phyloP scores from a whole-genome alignment of 2,329 filamentous ascomycete genomes.

The Bipolaris gigantea region DNA sequence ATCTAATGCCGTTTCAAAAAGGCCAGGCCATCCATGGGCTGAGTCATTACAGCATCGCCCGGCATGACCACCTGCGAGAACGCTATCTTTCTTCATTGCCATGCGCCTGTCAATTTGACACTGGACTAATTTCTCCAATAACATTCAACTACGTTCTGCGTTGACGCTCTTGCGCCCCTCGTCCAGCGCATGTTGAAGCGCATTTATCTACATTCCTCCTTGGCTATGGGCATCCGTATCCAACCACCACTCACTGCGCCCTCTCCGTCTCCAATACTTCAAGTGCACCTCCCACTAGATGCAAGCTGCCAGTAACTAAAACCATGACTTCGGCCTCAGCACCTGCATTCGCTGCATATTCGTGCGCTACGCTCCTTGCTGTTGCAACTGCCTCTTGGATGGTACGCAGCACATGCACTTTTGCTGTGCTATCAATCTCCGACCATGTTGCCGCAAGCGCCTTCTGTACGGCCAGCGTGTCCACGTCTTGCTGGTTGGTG shows the following conservation, averaged over 20 bases:
- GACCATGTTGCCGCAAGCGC: slow-evolving; percentile 63
- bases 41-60: background rate
- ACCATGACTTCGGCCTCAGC: slow-evolving; percentile 58
- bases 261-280: slow-evolving; percentile 64
- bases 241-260: slow-evolving; percentile 8
- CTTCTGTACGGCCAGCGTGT: slow-evolving; percentile 67
- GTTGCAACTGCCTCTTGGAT: slow-evolving; percentile 69
- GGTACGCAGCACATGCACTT: slow-evolving; percentile 62
- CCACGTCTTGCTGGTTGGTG: slow-evolving; percentile 60
- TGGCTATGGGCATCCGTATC: slow-evolving; percentile 28
- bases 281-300: slow-evolving; percentile 78
- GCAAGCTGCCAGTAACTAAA: slow-evolving; percentile 80
- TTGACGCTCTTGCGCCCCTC: background rate
- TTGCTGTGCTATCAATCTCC: slow-evolving; percentile 42
- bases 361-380: slow-evolving; percentile 50
- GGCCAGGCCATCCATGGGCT: background rate
- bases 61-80: too few species aligned
- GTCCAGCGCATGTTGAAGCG: slow-evolving; percentile 27
- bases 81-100: background rate
- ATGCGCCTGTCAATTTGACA: background rate
- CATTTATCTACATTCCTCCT: background rate
- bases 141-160: background rate
- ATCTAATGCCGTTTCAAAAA: background rate
- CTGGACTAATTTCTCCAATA: background rate
- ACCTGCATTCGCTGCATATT: slow-evolving; percentile 28